These are phyloP conservation scores for Iris macrosiphon DNA, from an alignment of 106 monocot species.

Conservation along the genomic window DNA sequence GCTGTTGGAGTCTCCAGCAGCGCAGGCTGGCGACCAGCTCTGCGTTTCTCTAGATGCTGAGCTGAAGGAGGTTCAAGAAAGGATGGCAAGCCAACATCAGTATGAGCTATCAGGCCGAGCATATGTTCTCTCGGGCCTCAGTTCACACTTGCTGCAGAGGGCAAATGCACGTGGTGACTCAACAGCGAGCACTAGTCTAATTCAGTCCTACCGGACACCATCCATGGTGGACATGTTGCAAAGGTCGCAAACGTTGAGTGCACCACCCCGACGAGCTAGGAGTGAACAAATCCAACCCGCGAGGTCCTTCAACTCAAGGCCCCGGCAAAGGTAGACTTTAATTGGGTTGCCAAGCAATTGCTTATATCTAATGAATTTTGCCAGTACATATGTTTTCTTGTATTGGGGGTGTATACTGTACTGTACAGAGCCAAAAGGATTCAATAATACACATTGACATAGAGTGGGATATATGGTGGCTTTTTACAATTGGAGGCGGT, in stretches of 20 bases:
- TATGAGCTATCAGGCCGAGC: constrained; percentile 29
- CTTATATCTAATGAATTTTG: too few relatives aligned
- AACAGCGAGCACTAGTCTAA: constrained; percentile 6
- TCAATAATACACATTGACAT: too few relatives aligned
- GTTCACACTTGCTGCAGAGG: constrained; percentile 32
- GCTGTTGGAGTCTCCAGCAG: constrained; percentile 11
- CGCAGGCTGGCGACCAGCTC: constrained; percentile 5
- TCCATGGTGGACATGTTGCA: constrained; percentile 31
- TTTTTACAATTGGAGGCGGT: too few relatives aligned
- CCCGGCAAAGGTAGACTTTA: constrained; percentile 9
- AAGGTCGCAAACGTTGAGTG: constrained; percentile 19
- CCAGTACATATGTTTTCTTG: too few relatives aligned
- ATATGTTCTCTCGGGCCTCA: constrained; percentile 27
- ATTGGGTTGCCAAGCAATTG: too few relatives aligned
- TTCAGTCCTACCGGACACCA: constrained; percentile 22
- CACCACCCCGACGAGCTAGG: background rate
- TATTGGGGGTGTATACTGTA: too few relatives aligned
- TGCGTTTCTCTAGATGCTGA: constrained; percentile 18
- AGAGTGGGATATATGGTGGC: too few relatives aligned
- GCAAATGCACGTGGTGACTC: constrained; percentile 28
- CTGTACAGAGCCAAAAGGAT: too few relatives aligned
- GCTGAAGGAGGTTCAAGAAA: constrained; percentile 29
- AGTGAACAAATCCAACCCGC: background rate
- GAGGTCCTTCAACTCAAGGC: constrained; percentile 6
- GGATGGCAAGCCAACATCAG: constrained; percentile 18